Base-by-base conservation (phyloP, 306 rosid species). In the Malus sylvestris region DNA sequence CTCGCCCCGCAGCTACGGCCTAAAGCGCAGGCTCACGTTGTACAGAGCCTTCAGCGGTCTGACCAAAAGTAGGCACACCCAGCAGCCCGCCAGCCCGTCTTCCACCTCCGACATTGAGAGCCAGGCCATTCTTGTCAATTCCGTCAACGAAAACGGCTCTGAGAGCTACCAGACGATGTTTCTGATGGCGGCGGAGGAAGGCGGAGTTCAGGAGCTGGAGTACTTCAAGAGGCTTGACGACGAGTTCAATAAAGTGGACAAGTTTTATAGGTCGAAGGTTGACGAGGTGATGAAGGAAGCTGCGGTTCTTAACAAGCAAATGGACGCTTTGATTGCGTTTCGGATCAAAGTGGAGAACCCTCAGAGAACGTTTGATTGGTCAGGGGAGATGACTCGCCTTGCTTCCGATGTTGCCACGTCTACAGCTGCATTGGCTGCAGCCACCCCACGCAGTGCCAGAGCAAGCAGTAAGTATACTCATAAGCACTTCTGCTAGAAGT, bases 11-110 rank as follows among this genome's bases (percentile, higher is more conserved):
- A 16, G 25, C 33, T 38, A 58, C 42, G 35, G 13, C 4, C 85
- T 86, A 4, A 89, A 73, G 46, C 75, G 95, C 11, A 82, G 83
- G 83, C 68, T 75, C 19, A 75, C 95, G 6, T 86, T 91, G 4
- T 77, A 85, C 67, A 82, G 97, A 79, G 81, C 95, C 20, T 91
- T 91, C 87, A 91, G 95, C n/a, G 95, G 97, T 2, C 87, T 91
- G 35, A 84, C 86, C 4, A 83, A 81, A 52, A 82, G 85, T 20
- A 69, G 76, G 9, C 71, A 45, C 60, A 30, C 38, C 35, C 59
- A 67, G 22, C 19, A 23, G 46, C 77, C 32, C 38, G 29, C 35
- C 15, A 76, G 69, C 49, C 85, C 88, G 25, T 8, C 70, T 19
- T 10, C 71, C 68, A 16, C 42, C 0, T 46, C 38, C 1, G 93